Evolutionary conservation across 1,284 basidiomycete species (phyloP).

Genomic region (Tilletia caries): DNA sequence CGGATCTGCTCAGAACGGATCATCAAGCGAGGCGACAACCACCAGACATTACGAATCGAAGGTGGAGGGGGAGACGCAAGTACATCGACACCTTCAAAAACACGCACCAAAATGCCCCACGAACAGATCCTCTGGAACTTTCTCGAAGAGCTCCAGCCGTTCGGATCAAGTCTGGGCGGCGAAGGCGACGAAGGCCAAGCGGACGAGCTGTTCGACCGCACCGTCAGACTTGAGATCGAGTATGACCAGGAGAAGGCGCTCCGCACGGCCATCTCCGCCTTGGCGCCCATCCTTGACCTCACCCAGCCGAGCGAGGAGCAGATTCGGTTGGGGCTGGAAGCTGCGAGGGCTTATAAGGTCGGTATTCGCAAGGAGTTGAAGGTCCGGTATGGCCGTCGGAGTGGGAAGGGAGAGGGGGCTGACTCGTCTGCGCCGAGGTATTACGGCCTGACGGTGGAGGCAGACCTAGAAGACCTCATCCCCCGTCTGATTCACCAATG

Average conservation of each 20-base stretch:
- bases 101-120: constrained; percentile 56
- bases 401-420: neutral
- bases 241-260: constrained; percentile 50
- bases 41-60: constrained; percentile 43
- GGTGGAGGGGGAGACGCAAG: neutral
- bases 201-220: constrained; percentile 62
- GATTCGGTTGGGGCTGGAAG: neutral
- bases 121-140: constrained; percentile 77
- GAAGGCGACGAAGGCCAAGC: constrained; percentile 47
- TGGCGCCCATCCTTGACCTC: constrained; percentile 1
- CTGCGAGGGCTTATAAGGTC: constrained; percentile 20
- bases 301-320: constrained; percentile 3
- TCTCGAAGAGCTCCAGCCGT: constrained; percentile 65
- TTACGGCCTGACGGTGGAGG: constrained; percentile 37
- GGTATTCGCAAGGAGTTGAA: constrained; percentile 13
- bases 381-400: neutral
- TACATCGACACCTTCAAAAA: neutral
- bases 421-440: constrained; percentile 25
- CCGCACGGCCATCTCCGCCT: constrained; percentile 15
- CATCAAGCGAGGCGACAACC: constrained; percentile 40
- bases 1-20: constrained; percentile 37
- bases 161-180: constrained; percentile 56
- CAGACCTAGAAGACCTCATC: constrained; percentile 23
- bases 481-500: constrained; percentile 6
- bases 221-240: constrained; percentile 66